Evolutionary conservation across 225 moss, liverwort and hornwort genomes (phyloP).

Genomic region (Bryoerythrophyllum caledonicum): DNA sequence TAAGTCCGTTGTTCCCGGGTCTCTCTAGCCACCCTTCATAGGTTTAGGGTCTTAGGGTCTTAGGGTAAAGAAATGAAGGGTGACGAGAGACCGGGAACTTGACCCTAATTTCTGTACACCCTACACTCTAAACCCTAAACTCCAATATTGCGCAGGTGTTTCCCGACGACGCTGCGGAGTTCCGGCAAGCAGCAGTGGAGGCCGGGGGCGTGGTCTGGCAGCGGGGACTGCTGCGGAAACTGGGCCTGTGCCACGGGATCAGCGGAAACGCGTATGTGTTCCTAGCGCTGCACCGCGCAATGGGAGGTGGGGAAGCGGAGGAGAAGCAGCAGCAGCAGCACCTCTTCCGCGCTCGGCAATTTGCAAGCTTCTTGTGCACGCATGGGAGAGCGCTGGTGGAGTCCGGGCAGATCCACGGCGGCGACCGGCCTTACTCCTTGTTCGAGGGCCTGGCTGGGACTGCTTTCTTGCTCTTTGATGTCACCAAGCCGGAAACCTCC

Average conservation of each 20-base stretch:
- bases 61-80: too few species aligned
- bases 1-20: too few species aligned
- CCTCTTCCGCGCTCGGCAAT: conserved; percentile 63
- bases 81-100: too few species aligned
- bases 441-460: conserved; percentile 83
- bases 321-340: conserved; percentile 36
- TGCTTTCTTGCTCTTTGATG: conserved; percentile 64
- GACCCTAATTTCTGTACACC: too few species aligned
- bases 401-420: conserved; percentile 74
- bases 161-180: conserved; percentile 52
- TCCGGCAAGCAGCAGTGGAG: conserved; percentile 50
- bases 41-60: too few species aligned
- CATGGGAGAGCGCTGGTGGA: conserved; percentile 52
- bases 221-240: conserved; percentile 58
- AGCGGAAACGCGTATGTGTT: conserved; percentile 77
- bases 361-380: conserved; percentile 67
- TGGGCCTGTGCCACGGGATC: conserved; percentile 77
- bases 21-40: too few species aligned
- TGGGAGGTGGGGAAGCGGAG: conserved; percentile 26
- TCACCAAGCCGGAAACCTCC: conserved; percentile 46
- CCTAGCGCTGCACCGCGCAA: conserved; percentile 49
- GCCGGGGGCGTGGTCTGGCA: conserved; percentile 79
- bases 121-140: too few species aligned
- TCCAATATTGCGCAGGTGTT: conserved; percentile 23
- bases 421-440: conserved; percentile 73